Conservation (phyloP, 2,329 filamentous ascomycete genomes). For the Colletotrichum plurivorum region DNA sequence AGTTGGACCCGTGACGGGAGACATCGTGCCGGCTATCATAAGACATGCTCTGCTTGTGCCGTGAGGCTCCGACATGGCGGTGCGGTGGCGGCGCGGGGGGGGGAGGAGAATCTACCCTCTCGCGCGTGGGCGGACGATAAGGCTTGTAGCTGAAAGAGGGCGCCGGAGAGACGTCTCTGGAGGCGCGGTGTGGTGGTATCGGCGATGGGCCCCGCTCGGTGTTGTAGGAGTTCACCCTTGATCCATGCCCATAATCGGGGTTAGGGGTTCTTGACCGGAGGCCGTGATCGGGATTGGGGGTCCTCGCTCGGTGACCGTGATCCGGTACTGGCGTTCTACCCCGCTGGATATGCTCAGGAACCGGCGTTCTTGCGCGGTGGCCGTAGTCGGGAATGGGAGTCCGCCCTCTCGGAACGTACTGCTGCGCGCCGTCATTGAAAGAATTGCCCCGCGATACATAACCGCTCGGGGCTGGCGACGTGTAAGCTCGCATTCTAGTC, state of each 20-base stretch:
- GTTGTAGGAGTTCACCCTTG: constrained; percentile 49
- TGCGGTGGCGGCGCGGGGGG: constrained; percentile 89
- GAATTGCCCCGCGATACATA: constrained; percentile 39
- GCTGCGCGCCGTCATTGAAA: constrained; percentile 39
- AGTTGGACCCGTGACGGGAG: constrained; percentile 56
- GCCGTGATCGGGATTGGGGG: constrained; percentile 32
- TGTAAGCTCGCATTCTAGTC: constrained; percentile 41
- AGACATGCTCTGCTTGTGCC: constrained; percentile 50
- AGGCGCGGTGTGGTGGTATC: constrained; percentile 49
- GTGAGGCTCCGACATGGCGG: constrained; percentile 69
- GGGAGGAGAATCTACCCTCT: constrained; percentile 73
- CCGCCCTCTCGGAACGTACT: constrained; percentile 35
- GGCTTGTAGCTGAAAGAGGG: constrained; percentile 52
- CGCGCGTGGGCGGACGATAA: constrained; percentile 43
- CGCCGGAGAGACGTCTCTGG: constrained; percentile 56
- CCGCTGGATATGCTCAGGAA: constrained; percentile 8
- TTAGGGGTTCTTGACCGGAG: constrained; percentile 27
- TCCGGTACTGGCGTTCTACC: constrained; percentile 27
- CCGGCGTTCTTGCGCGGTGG: constrained; percentile 17
- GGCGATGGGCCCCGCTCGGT: constrained; percentile 49
- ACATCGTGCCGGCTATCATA: constrained; percentile 47
- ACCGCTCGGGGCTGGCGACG: constrained; percentile 32
- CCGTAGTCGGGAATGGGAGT: constrained; percentile 22
- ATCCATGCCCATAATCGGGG: constrained; percentile 29
- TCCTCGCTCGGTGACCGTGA: constrained; percentile 10